Evolutionary conservation across 1,284 basidiomycete genomes (phyloP).

Genomic region (Cryptococcus sp.): DNA sequence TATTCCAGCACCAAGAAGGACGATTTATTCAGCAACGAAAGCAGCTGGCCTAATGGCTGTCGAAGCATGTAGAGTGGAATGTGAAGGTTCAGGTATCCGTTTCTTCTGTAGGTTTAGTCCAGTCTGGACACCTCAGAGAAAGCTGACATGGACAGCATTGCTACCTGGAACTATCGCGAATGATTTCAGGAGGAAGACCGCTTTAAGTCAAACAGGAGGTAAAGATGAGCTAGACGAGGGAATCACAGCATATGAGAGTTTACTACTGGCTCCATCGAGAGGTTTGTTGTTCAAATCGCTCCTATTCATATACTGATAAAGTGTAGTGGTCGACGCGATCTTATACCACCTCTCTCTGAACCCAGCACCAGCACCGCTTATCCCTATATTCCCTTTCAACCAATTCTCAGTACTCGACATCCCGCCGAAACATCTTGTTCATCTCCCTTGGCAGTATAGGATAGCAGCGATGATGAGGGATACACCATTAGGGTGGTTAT

Average conservation of each 20-base stretch:
- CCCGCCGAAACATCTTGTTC: constrained; percentile 35
- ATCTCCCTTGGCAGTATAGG: constrained; percentile 41
- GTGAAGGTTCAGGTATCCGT: constrained; percentile 43
- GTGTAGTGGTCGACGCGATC: constrained; percentile 37
- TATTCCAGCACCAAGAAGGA: constrained; percentile 78
- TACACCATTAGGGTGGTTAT: constrained; percentile 38
- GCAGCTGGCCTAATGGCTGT: constrained; percentile 72
- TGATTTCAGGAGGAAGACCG: constrained; percentile 67
- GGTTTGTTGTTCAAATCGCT: constrained; percentile 15
- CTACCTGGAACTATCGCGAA: constrained; percentile 57
- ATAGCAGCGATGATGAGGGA: constrained; percentile 27
- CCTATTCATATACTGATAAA: background rate
- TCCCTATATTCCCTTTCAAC: constrained; percentile 38
- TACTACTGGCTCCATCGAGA: constrained; percentile 33
- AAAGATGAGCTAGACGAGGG: constrained; percentile 28
- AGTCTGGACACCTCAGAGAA: constrained; percentile 52
- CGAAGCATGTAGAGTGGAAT: constrained; percentile 60
- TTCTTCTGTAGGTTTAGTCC: constrained; percentile 50
- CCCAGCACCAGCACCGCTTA: constrained; percentile 29
- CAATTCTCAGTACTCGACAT: constrained; percentile 23
- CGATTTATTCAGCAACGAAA: constrained; percentile 81
- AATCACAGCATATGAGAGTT: constrained; percentile 33
- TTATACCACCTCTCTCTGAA: constrained; percentile 37
- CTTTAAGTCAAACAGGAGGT: constrained; percentile 50
- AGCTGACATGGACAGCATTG: constrained; percentile 20